phyloP scores from a whole-genome alignment of 192 early-diverging fungal genomes.

The Backusella sp. region DNA sequence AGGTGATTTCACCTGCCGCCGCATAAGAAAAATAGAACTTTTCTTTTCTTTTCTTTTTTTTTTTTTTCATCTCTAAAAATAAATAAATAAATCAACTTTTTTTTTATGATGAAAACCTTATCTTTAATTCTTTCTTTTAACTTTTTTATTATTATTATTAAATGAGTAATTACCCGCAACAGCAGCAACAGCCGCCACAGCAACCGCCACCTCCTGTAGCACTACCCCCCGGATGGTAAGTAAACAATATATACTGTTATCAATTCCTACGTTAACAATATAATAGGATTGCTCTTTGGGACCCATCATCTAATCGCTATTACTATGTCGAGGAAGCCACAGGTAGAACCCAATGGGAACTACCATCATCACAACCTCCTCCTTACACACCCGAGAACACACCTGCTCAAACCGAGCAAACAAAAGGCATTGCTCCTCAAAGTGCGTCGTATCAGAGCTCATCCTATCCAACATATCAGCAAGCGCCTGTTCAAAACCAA shows the following conservation, averaged over 20 bases:
- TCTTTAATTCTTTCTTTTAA: background rate
- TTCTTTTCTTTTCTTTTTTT: background rate
- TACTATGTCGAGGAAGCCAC: constrained; percentile 18
- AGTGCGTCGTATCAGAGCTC: background rate
- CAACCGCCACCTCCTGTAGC: background rate
- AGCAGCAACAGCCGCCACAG: background rate
- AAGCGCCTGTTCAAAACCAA: background rate
- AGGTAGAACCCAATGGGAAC: constrained; percentile 25
- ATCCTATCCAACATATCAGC: background rate
- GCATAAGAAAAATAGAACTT: background rate
- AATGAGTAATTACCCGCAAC: background rate
- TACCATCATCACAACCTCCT: background rate
- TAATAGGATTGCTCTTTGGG: constrained; percentile 28
- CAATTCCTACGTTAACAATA: background rate
- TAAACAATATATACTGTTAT: background rate
- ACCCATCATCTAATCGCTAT: constrained; percentile 13
- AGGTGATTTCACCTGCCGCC: background rate
- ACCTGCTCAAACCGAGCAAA: background rate
- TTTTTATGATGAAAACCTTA: constrained; percentile 1
- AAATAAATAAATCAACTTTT: background rate
- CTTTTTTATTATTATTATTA: background rate
- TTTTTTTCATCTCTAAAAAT: background rate
- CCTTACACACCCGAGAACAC: background rate
- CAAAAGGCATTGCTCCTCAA: background rate
- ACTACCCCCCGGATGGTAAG: constrained; percentile 28